Conservation (phyloP, 768 basidiomycete genomes). For the Tylopilus sp. region DNA sequence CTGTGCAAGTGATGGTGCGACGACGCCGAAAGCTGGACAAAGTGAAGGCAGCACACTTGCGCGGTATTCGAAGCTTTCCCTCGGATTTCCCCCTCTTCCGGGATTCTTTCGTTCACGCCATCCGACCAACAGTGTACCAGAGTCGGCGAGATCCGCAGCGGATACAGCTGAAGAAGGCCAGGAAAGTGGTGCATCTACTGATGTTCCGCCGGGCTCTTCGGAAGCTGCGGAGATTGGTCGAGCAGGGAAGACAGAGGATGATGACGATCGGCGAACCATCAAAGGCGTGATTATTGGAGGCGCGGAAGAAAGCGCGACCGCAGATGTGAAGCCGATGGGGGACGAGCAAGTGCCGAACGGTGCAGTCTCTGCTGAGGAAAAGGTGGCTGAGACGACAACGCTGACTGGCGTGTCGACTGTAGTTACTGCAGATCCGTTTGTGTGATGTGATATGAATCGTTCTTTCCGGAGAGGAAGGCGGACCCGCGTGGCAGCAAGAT, state of each 20-base stretch:
- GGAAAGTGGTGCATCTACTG: constrained; percentile 17
- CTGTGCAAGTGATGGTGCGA: constrained; percentile 52
- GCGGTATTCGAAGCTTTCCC: constrained; percentile 41
- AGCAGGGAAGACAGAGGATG: constrained; percentile 27
- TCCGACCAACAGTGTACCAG: constrained; percentile 39
- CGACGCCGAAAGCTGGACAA: constrained; percentile 49
- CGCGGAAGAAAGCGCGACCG: constrained; percentile 10
- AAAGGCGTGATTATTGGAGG: constrained; percentile 25
- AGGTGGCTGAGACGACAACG: constrained; percentile 15
- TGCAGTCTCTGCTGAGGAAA: constrained; percentile 19
- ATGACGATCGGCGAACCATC: constrained; percentile 43
- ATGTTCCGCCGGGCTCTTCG: constrained; percentile 4
- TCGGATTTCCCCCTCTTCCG: constrained; percentile 60
- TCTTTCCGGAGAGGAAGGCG: background rate
- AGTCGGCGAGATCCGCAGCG: constrained; percentile 20
- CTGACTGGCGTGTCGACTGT: constrained; percentile 14
- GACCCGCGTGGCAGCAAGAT: constrained; percentile 6
- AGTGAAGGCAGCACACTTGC: constrained; percentile 32
- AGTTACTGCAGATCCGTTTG: constrained; percentile 19
- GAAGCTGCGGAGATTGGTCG: constrained; percentile 6
- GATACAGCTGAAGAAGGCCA: constrained; percentile 19
- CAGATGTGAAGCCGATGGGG: constrained; percentile 12
- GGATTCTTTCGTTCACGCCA: constrained; percentile 63
- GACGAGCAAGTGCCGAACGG: constrained; percentile 7
- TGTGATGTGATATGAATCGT: constrained; percentile 9